Percentiles rank a stretch among this genome's conserved stretches.
Evolutionary conservation across 805 yeast genomes (phyloP).

Genomic region (Soucietia sequanensis): DNA sequence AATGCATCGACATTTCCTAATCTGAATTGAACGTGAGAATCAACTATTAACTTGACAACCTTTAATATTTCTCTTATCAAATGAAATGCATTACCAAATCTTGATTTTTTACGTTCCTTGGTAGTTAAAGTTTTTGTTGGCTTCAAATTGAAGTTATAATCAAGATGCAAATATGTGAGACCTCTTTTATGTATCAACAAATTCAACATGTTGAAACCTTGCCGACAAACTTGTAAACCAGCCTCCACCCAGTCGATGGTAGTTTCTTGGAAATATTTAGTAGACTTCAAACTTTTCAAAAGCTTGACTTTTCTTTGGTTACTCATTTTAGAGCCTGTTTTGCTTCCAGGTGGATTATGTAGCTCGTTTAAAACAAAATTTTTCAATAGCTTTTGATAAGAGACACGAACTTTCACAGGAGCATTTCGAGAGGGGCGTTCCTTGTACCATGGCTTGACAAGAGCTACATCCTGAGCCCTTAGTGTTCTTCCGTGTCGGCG

Average conservation of each 20-base stretch:
- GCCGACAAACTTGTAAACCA: slow-evolving; percentile 88
- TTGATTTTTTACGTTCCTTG: slow-evolving; percentile 90
- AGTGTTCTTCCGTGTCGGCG: slow-evolving; percentile 66
- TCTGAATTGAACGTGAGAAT: slow-evolving; percentile 88
- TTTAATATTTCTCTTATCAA: slow-evolving; percentile 85
- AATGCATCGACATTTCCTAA: slow-evolving; percentile 89
- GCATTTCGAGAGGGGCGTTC: slow-evolving; percentile 60
- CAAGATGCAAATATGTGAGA: slow-evolving; percentile 86
- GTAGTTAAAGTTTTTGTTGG: slow-evolving; percentile 96
- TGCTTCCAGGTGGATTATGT: slow-evolving; percentile 40
- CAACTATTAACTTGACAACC: slow-evolving; percentile 82
- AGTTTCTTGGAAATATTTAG: slow-evolving; percentile 89
- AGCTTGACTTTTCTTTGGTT: slow-evolving; percentile 55
- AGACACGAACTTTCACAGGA: slow-evolving; percentile 78
- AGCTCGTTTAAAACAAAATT: slow-evolving; percentile 69
- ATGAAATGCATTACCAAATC: slow-evolving; percentile 97
- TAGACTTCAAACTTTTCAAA: slow-evolving; percentile 63
- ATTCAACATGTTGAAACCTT: slow-evolving; percentile 92
- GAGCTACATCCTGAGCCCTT: slow-evolving; percentile 87
- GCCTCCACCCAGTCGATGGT: slow-evolving; percentile 98
- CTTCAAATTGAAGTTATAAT: slow-evolving; percentile 91
- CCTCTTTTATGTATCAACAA: slow-evolving; percentile 88
- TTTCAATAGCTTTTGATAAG: slow-evolving; percentile 88
- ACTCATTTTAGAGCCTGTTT: slow-evolving; percentile 27
- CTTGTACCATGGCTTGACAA: slow-evolving; percentile 79